Conservation (phyloP, 129 eudicot species). For the Chrysanthemum makinoi region DNA sequence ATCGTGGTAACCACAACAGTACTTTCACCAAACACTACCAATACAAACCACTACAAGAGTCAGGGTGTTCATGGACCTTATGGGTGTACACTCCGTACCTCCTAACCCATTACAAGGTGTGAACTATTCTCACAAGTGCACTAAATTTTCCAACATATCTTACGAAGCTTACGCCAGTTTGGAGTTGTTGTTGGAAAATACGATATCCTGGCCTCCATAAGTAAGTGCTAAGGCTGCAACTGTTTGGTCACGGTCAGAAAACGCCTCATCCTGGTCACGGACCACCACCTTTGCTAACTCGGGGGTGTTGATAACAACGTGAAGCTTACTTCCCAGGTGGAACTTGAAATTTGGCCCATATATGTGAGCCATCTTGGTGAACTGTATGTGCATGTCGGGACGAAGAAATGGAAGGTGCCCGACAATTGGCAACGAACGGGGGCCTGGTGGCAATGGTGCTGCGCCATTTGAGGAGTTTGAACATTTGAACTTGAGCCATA, state of each 20-base stretch:
- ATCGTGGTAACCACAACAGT: too few species aligned
- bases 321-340: constrained; percentile 11
- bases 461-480: neutral
- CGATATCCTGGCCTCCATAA: constrained; percentile 2
- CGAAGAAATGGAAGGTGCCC: constrained; percentile 20
- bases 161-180: constrained; percentile 20
- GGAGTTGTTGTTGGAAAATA: neutral
- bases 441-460: constrained; percentile 17
- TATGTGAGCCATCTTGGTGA: constrained; percentile 11
- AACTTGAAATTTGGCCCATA: constrained; percentile 17
- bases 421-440: constrained; percentile 9
- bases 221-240: neutral
- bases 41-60: too few species aligned
- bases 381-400: constrained; percentile 9
- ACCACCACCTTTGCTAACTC: constrained; percentile 16
- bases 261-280: constrained; percentile 9
- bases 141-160: too few species aligned
- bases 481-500: neutral
- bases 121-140: too few species aligned
- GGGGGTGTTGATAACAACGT: constrained; percentile 9
- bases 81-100: too few species aligned
- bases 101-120: too few species aligned
- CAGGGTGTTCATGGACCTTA: too few species aligned
- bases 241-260: constrained; percentile 11
- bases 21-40: too few species aligned